Percentiles rank a stretch among this genome's conserved stretches.
Evolutionary conservation across 768 basidiomycete genomes (phyloP).

Genomic region (Rhodosporidiobolus sp.): DNA sequence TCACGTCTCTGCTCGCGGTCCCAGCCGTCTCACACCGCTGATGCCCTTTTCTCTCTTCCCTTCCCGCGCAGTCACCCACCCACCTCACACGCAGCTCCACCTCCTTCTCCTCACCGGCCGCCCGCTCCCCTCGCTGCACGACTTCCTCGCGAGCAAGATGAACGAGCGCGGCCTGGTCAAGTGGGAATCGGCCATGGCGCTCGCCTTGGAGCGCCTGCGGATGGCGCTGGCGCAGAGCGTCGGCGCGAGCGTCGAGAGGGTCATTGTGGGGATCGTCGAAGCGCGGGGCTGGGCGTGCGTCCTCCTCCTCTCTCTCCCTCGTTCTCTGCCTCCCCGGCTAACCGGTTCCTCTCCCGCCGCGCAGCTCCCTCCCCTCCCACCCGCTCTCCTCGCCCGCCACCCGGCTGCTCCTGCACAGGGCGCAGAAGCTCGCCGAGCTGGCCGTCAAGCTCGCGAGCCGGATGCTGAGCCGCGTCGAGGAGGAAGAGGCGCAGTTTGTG

Average conservation of each 20-base stretch:
- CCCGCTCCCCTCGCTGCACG: constrained; percentile 27
- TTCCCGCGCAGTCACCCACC: constrained; percentile 1
- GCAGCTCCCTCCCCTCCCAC: constrained; percentile 24
- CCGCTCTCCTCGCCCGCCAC: neutral
- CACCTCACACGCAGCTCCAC: constrained; percentile 24
- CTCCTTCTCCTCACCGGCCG: constrained; percentile 41
- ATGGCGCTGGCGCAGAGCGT: constrained; percentile 36
- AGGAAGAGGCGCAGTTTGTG: constrained; percentile 42
- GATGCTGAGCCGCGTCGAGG: constrained; percentile 36
- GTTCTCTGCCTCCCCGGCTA: neutral
- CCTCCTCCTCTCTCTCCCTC: neutral
- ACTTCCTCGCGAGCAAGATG: constrained; percentile 42
- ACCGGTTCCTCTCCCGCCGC: neutral
- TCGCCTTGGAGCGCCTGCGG: constrained; percentile 32
- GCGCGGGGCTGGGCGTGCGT: constrained; percentile 41
- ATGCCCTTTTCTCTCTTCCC: too few species aligned
- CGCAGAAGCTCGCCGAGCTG: constrained; percentile 20
- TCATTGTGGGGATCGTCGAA: constrained; percentile 36
- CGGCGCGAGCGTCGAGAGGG: constrained; percentile 39
- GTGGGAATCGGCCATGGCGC: constrained; percentile 42
- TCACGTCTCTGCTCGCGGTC: too few species aligned
- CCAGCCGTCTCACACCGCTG: too few species aligned
- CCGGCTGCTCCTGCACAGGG: neutral
- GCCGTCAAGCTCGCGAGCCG: constrained; percentile 6
- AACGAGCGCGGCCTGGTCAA: constrained; percentile 41